phyloP scores from a whole-genome alignment of 2,329 filamentous ascomycete species.

The Cadophora malorum region DNA sequence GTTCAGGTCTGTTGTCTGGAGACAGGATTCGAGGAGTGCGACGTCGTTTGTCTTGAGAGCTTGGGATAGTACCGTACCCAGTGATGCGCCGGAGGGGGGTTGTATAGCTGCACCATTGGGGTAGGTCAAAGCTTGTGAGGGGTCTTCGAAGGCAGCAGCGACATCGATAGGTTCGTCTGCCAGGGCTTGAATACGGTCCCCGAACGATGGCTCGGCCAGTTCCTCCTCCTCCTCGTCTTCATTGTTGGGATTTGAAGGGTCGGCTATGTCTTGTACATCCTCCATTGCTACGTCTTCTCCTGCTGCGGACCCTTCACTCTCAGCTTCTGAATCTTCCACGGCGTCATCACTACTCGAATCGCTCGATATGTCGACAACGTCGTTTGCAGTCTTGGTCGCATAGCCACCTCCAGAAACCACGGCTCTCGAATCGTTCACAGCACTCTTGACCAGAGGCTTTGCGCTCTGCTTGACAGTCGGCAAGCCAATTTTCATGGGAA shows the following conservation, averaged over 20 bases:
- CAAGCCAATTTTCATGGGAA: slow-evolving; percentile 60
- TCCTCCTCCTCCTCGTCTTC: slow-evolving; percentile 46
- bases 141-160: slow-evolving; percentile 59
- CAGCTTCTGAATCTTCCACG: slow-evolving; percentile 50
- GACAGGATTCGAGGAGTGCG: slow-evolving; percentile 88
- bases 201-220: slow-evolving; percentile 71
- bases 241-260: slow-evolving; percentile 41
- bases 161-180: slow-evolving; percentile 80
- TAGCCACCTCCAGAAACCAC: slow-evolving; percentile 52
- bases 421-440: slow-evolving; percentile 64
- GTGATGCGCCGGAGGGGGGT: slow-evolving; percentile 73
- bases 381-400: slow-evolving; percentile 33
- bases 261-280: slow-evolving; percentile 46
- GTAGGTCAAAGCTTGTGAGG: slow-evolving; percentile 35
- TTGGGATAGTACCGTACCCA: slow-evolving; percentile 92
- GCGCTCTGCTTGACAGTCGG: slow-evolving; percentile 61
- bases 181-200: slow-evolving; percentile 77
- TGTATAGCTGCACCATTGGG: slow-evolving; percentile 38
- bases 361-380: slow-evolving; percentile 63
- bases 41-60: slow-evolving; percentile 91
- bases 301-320: slow-evolving; percentile 54
- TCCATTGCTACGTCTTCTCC: slow-evolving; percentile 49
- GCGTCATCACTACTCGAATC: slow-evolving; percentile 58
- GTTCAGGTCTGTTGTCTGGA: slow-evolving; percentile 77
- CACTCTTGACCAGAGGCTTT: slow-evolving; percentile 55